Percentiles rank a stretch among this genome's conserved stretches.
These are phyloP conservation scores for Tilletiopsis washingtonensis DNA, from an alignment of 1,284 basidiomycete genomes.

Conservation along the genomic window DNA sequence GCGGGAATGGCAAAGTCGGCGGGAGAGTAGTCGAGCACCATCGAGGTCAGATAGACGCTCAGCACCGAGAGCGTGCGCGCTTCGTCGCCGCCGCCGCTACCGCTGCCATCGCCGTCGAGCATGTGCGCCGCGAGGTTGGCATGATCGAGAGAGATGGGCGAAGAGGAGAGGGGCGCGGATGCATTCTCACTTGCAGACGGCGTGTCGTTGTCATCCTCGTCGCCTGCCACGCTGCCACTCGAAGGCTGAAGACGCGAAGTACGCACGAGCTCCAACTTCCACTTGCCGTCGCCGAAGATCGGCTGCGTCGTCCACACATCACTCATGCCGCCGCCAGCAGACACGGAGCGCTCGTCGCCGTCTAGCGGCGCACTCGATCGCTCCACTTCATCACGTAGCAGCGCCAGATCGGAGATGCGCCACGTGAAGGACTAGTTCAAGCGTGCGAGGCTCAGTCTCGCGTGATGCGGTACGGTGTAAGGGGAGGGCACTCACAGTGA, in stretches of 20 bases:
- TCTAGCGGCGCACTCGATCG: constrained; percentile 19
- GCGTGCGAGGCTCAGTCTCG: not conserved
- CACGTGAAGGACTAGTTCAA: constrained; percentile 40
- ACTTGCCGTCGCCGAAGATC: constrained; percentile 40
- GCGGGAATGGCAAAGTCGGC: constrained; percentile 22
- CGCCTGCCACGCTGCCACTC: not conserved
- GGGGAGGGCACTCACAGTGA: not conserved
- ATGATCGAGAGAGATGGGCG: too few relatives aligned
- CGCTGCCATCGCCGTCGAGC: not conserved
- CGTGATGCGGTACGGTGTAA: not conserved
- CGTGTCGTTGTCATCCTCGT: too few relatives aligned
- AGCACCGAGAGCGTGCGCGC: constrained; percentile 22
- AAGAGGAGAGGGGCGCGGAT: too few relatives aligned
- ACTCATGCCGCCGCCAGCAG: constrained; percentile 33
- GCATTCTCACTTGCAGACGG: too few relatives aligned
- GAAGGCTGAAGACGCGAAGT: constrained; percentile 1
- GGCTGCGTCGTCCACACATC: constrained; percentile 41
- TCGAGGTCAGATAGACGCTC: constrained; percentile 29
- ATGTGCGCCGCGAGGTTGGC: too few relatives aligned
- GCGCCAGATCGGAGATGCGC: constrained; percentile 27
- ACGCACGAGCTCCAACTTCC: constrained; percentile 41
- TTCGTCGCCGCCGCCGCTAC: not conserved
- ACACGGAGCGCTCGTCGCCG: constrained; percentile 32
- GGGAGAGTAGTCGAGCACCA: constrained; percentile 23
- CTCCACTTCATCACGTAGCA: constrained; percentile 37